phyloP scores from a whole-genome alignment of 306 rosid genomes.

The Malus orientalis region DNA sequence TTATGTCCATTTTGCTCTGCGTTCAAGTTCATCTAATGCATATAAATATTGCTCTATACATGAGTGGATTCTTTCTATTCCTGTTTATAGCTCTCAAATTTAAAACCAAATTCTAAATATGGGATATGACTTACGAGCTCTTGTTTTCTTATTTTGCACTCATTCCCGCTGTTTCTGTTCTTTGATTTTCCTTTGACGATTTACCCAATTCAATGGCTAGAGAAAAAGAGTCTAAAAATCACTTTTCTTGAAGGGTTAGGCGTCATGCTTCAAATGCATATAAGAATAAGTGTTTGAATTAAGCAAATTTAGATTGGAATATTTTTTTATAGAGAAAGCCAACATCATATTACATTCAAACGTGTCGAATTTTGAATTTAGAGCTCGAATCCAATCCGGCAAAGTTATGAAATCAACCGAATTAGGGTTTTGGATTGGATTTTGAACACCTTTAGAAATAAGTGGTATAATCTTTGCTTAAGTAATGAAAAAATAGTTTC shows the following conservation, averaged over 20 bases:
- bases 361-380: not conserved
- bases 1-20: not conserved
- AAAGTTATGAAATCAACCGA: not conserved
- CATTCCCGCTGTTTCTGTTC: no score
- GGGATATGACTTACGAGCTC: no score
- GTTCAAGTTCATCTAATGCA: not conserved
- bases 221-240: no score
- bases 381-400: not conserved
- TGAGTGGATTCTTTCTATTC: not conserved
- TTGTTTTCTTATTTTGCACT: no score
- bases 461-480: not conserved
- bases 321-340: not conserved
- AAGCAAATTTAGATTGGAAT: not conserved
- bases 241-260: not conserved
- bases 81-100: not conserved
- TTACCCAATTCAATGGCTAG: no score
- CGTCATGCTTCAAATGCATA: not conserved
- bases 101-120: no score
- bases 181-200: no score
- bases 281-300: not conserved
- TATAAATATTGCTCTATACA: not conserved
- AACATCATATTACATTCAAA: not conserved
- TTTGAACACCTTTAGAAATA: not conserved
- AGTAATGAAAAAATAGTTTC: not conserved
- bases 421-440: not conserved